Percentiles rank a stretch among this genome's conserved stretches.
Evolutionary conservation across 257 asterid genomes (phyloP).

Genomic region (Misopates orontium): DNA sequence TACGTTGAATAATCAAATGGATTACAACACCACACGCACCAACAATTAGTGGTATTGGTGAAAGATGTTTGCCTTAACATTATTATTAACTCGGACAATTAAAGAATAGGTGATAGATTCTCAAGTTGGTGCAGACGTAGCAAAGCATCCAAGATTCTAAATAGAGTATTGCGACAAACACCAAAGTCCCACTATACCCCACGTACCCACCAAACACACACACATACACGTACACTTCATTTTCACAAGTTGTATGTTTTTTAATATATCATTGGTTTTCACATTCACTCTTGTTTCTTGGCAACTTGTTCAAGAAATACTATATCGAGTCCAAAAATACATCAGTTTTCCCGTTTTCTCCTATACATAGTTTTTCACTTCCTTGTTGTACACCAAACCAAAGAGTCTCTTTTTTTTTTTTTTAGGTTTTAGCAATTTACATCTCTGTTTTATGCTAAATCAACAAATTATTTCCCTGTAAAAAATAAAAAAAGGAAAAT

Average conservation of each 20-base stretch:
- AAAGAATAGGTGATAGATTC: constrained; percentile 7
- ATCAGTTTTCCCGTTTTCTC: too few species aligned
- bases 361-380: too few species aligned
- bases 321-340: too few species aligned
- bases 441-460: too few species aligned
- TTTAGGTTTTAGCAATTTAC: too few species aligned
- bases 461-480: too few species aligned
- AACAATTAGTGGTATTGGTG: constrained; percentile 29
- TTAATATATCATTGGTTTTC: constrained; percentile 19
- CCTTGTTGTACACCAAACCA: too few species aligned
- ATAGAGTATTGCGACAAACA: constrained; percentile 25
- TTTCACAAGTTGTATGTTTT: constrained; percentile 6
- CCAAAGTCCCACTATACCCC: not conserved
- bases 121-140: constrained; percentile 27
- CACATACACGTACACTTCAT: constrained; percentile 6
- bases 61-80: constrained; percentile 14
- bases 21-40: constrained; percentile 48
- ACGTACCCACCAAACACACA: too few species aligned
- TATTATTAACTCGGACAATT: not conserved
- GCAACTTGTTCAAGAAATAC: too few species aligned
- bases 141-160: constrained; percentile 26
- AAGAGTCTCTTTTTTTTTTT: too few species aligned
- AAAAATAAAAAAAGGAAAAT: too few species aligned
- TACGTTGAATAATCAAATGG: constrained; percentile 26
- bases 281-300: not conserved